Base-by-base conservation (phyloP, 2,329 filamentous ascomycete species). In the Dothideomycetes sp. region DNA sequence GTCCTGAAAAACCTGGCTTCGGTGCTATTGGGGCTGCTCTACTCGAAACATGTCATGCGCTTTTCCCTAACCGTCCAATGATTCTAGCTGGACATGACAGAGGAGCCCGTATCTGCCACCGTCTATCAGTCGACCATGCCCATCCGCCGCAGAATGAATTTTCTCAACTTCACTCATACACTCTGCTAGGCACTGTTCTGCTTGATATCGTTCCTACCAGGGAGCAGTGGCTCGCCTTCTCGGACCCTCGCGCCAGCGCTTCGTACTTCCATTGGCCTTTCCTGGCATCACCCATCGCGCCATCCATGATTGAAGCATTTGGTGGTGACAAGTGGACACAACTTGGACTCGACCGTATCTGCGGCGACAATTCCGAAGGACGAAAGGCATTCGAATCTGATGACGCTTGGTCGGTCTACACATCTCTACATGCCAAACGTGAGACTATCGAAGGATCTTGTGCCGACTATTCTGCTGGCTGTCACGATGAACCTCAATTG, bases 241-340 rank as follows among this genome's bases (percentile, higher is more conserved):
- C 56, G 5, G 49, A 63, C 36, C 60, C 67, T 7, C 47, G 48
- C 2, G 57, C 61, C 13, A 52, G 57, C n/a, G 50, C 51, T 4
- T 57, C 54, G 2, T 66, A 64, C 49, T 71, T 65, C 51, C 69
- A 73, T 55, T 73, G 70, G 70, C 60, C 69, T 3, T 61, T 74
- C 27, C 59, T 74, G 6, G 69, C 70, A 9, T 67, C 68, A 23
- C 58, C 64, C 5, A 41, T 64, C 0, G 67, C 68, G 1, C 60
- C 64, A 12, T 49, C 58, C 9, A 60, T 71, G 52, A 64, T 73
- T 36, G 49, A 53, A 33, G 58, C 59, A 4, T 60, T 62, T 37
- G 68, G 68, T 10, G 64, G 61, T 1, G 63, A 52, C 7, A 51
- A 55, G 6, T 72, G 61, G 54, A 55, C 53, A 15, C 52, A 53